Percentiles rank a stretch among this genome's conserved stretches.
These are phyloP conservation scores for Sporothrix euskadiensis DNA, from an alignment of 2,329 filamentous ascomycete genomes.

Conservation along the genomic window DNA sequence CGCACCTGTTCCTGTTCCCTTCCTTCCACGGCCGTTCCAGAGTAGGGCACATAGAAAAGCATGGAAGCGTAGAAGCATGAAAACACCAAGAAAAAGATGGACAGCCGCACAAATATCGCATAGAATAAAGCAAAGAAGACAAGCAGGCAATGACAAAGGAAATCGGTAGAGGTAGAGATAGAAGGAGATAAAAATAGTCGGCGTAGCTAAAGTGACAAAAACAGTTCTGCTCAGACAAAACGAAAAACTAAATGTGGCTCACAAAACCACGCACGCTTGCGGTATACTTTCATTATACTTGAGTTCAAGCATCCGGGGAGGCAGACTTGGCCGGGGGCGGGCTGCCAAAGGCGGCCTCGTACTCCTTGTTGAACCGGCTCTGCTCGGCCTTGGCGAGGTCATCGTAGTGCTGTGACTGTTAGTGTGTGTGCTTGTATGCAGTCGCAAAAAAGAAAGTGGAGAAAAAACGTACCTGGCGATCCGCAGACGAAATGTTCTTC, in stretches of 20 bases:
- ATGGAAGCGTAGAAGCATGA: background rate
- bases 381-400: conserved; percentile 39
- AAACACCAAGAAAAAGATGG: background rate
- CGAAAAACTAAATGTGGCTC: background rate
- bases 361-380: conserved; percentile 40
- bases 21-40: background rate
- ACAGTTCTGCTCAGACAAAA: background rate
- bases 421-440: background rate
- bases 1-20: background rate
- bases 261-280: background rate
- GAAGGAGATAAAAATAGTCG: background rate
- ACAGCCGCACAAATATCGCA: background rate
- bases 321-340: conserved; percentile 25
- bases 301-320: background rate
- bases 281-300: background rate
- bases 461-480: conserved; percentile 45
- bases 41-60: conserved; percentile 10
- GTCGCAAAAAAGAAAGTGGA: background rate
- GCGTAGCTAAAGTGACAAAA: background rate
- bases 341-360: conserved; percentile 32
- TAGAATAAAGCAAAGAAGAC: background rate
- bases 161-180: background rate
- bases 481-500: conserved; percentile 45
- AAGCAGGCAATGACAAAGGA: conserved; percentile 15
- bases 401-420: conserved; percentile 39